Evolutionary conservation across 345 rosid species (phyloP).

Genomic region (Sisymbrium altissimum): DNA sequence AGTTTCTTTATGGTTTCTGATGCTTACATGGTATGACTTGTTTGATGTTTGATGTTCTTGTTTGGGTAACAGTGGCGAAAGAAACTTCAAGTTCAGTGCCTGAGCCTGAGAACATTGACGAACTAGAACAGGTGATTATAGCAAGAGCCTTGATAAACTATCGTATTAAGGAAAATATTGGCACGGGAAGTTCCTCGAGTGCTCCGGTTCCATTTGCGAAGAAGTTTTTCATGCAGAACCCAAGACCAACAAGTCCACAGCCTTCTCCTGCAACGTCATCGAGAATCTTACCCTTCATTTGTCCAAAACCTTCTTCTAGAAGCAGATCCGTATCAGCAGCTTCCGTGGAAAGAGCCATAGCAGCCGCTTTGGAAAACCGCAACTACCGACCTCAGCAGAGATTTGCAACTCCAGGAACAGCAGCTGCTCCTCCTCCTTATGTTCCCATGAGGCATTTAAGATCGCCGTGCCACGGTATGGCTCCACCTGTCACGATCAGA

Average conservation of each 20-base stretch:
- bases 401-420: slow-evolving; percentile 71
- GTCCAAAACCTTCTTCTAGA: slow-evolving; percentile 58
- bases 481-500: slow-evolving; percentile 87
- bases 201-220: slow-evolving; percentile 64
- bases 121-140: slow-evolving; percentile 88
- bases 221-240: slow-evolving; percentile 59
- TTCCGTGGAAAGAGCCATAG: slow-evolving; percentile 15
- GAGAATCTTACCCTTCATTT: slow-evolving; percentile 85
- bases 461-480: slow-evolving; percentile 59
- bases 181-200: slow-evolving; percentile 47
- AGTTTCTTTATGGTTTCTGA: background rate
- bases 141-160: slow-evolving; percentile 76
- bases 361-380: slow-evolving; percentile 42
- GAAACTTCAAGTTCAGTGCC: slow-evolving; percentile 76
- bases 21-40: background rate
- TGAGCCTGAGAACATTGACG: slow-evolving; percentile 78
- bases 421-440: slow-evolving; percentile 72
- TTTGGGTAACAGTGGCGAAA: slow-evolving; percentile 71
- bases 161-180: slow-evolving; percentile 74
- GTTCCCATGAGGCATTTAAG: slow-evolving; percentile 71
- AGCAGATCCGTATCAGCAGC: slow-evolving; percentile 40
- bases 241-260: slow-evolving; percentile 90
- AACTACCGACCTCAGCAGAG: slow-evolving; percentile 41
- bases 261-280: slow-evolving; percentile 64
- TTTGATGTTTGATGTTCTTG: slow-evolving; percentile 20